phyloP scores from a whole-genome alignment of 176 grass and related monocot species.

The Paspalum notatum region DNA sequence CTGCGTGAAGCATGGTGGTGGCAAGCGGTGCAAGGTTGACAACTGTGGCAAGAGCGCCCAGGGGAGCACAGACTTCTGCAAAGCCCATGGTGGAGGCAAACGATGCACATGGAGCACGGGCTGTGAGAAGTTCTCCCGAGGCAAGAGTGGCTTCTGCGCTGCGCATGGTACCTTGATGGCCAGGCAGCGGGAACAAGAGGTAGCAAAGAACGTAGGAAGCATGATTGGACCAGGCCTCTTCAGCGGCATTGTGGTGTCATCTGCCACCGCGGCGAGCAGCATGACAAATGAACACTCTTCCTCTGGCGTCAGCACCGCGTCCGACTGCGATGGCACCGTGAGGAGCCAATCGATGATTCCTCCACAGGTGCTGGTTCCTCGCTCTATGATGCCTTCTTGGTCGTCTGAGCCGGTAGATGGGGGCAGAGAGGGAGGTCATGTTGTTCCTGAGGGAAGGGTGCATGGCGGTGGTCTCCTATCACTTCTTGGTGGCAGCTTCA shows the following conservation, averaged over 20 bases:
- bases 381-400: conserved; percentile 63
- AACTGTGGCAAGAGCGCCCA: conserved; percentile 64
- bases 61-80: conserved; percentile 71
- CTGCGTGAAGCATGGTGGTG: conserved; percentile 66
- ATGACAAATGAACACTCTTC: conserved; percentile 58
- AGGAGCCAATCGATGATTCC: conserved; percentile 68
- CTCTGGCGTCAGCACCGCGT: conserved; percentile 50
- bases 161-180: conserved; percentile 67
- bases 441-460: conserved; percentile 73
- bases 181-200: conserved; percentile 47
- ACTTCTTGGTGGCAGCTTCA: conserved; percentile 71
- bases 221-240: conserved; percentile 71
- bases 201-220: conserved; percentile 34
- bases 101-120: conserved; percentile 61
- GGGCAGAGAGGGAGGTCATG: conserved; percentile 49
- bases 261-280: conserved; percentile 41
- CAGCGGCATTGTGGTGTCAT: conserved; percentile 57
- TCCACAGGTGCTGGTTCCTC: conserved; percentile 64
- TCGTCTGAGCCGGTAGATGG: conserved; percentile 37
- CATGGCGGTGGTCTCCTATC: conserved; percentile 74
- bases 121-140: conserved; percentile 69
- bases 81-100: conserved; percentile 70
- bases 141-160: conserved; percentile 65
- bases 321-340: conserved; percentile 50
- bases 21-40: conserved; percentile 62